Evolutionary conservation across 352 stramenopile genomes (phyloP), one percentile per base, ranked within the genome.

Genomic region (Phytopythium montanum): DNA sequence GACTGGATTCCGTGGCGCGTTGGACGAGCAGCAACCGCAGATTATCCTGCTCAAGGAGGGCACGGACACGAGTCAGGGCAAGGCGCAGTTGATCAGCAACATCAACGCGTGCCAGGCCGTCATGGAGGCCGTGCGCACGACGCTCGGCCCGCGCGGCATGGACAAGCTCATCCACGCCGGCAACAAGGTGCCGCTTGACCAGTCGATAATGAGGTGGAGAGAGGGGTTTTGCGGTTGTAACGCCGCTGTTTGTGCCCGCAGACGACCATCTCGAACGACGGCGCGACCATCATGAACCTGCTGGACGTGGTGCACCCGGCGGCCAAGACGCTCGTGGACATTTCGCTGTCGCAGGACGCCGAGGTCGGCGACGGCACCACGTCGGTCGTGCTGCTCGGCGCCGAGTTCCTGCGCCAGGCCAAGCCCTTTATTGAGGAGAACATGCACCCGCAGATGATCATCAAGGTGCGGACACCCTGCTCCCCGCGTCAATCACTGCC

Each of bases 11-110:
- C 4, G 21, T 49, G 42, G n/a, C 42, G 28, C 19, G 13, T 25
- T 41, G 3, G 28, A 5, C 25, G 42, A 69, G 53, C 65, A 94
- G 82, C 92, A 97, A 81, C 97, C 97, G 42, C 94, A 97, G 61
- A 99, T 99, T 73, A 99, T 99, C 64, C 83, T 99, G 63, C 90
- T 99, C 19, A 93, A 97, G 60, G 97, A 99, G 76, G 97, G 97
- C 75, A 99, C 97, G 29, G 97, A 99, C 85, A 98, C 95, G 34
- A 99, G 93, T 59, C 97, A 99, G 89, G 97, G 94, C 55, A 98
- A 97, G 65, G 89, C 85, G 38, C 94, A 98, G 78, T 80, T 98
- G 53, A 96, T 98, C 56, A 97, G 87, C 78, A 93, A 93, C 71
- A 92, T 92, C 66, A 92, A 93, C 64, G 82, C 84, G 23, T 92